Conservation (phyloP, 163 green algal species). For the Chlorella variabilis region DNA sequence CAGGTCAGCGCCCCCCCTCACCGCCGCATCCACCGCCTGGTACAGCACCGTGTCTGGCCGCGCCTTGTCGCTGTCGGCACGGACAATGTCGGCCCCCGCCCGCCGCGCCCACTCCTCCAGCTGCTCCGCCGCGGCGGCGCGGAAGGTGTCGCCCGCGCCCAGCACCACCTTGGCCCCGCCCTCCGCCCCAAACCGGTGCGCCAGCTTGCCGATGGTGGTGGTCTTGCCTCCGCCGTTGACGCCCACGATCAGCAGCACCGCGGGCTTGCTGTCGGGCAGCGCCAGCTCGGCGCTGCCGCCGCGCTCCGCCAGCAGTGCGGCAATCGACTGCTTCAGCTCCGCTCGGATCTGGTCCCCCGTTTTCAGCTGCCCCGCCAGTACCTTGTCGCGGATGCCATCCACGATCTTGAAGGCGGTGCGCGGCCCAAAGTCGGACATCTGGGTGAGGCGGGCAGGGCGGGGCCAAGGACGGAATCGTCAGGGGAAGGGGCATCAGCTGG, state of each 20-base stretch:
- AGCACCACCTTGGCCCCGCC: slow-evolving; percentile 79
- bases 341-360: slow-evolving; percentile 52
- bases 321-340: slow-evolving; percentile 60
- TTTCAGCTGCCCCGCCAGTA: slow-evolving; percentile 74
- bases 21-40: slow-evolving; percentile 57
- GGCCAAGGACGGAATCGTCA: too few species aligned
- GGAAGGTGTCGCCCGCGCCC: slow-evolving; percentile 96
- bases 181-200: slow-evolving; percentile 74
- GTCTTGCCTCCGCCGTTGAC: slow-evolving; percentile 94
- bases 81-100: slow-evolving; percentile 62
- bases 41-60: slow-evolving; percentile 68
- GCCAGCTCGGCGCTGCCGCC: slow-evolving; percentile 51
- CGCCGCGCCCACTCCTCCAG: slow-evolving; percentile 88
- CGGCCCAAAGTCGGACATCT: slow-evolving; percentile 94
- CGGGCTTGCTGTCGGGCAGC: slow-evolving; percentile 49
- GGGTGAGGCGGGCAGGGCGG: background rate
- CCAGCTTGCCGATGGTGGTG: slow-evolving; percentile 93
- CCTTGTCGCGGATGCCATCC: slow-evolving; percentile 75
- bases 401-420: slow-evolving; percentile 86
- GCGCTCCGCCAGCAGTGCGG: slow-evolving; percentile 63
- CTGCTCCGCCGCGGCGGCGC: slow-evolving; percentile 95
- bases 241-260: slow-evolving; percentile 84
- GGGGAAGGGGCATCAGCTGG: too few species aligned
- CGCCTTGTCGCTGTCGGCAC: slow-evolving; percentile 36
- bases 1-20: slow-evolving; percentile 73